These are phyloP conservation scores for Neopestalotiopsis clavispora DNA, from an alignment of 2,329 filamentous ascomycete species.

Conservation along the genomic window DNA sequence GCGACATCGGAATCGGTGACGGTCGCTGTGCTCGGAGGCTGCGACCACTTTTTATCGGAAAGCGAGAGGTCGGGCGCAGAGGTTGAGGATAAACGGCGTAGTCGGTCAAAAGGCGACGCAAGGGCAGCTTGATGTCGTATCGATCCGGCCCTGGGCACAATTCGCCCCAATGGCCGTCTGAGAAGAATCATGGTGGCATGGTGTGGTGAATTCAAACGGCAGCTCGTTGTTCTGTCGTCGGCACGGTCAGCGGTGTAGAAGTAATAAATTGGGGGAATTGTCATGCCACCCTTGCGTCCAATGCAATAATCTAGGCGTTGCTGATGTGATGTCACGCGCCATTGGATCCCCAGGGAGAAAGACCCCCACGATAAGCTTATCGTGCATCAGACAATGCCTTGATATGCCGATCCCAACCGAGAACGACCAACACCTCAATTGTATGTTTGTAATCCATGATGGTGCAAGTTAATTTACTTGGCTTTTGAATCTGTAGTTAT, in stretches of 20 bases:
- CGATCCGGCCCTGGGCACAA: conserved; percentile 31
- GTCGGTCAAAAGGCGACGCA: conserved; percentile 27
- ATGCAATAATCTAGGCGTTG: not conserved
- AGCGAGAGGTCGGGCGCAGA: conserved; percentile 20
- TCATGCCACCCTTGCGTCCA: conserved; percentile 6
- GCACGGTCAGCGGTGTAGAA: conserved; percentile 6
- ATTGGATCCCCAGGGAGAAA: not conserved
- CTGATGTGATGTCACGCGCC: conserved; percentile 12
- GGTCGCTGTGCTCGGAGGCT: conserved; percentile 50
- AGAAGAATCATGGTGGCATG: conserved; percentile 54
- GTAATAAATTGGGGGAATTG: conserved; percentile 4
- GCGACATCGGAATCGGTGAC: conserved; percentile 78
- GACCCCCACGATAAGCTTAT: conserved; percentile 10
- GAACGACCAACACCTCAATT: not conserved
- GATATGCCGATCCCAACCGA: conserved; percentile 10
- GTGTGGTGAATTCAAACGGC: conserved; percentile 18
- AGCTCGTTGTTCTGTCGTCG: not conserved
- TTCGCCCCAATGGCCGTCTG: conserved; percentile 44
- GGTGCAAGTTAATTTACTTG: not conserved
- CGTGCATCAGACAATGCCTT: not conserved
- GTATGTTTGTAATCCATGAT: not conserved
- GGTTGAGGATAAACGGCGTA: conserved; percentile 10
- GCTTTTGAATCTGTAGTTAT: not conserved
- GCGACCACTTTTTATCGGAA: conserved; percentile 39
- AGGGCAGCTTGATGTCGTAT: conserved; percentile 19